Base-by-base conservation (phyloP, 768 basidiomycete species). In the Lentinula boryana region DNA sequence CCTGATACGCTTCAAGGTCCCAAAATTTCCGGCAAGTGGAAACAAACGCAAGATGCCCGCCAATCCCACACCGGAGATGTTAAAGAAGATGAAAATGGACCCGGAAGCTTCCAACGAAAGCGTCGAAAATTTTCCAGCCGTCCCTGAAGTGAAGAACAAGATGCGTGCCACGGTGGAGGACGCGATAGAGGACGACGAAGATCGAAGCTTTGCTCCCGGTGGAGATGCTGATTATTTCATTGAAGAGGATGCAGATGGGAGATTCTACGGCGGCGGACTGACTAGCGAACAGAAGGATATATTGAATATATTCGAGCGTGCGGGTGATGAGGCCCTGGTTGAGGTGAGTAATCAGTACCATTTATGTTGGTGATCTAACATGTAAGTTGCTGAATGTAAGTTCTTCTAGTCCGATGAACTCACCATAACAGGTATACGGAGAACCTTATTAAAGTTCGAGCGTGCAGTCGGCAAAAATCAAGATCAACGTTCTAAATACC, bases 211-310 rank as follows among this genome's bases (percentile, higher is more conserved):
- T 72, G 89, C 90, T 0, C 93, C 92, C 10, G 91, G 91, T 9
- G 87, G 87, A 23, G 94, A 96, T 64, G 89, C 91, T 0, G 93
- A 95, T 69, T 95, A 95, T 71, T 94, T 91, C 67, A 82, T 71
- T 4, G 95, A 96, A 66, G 94, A 95, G 72, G 94, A 95, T 68
- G 91, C 89, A 23, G 93, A 95, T 66, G 94, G 93, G 0, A 80
- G 94, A 10, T 95, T 96, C 74, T 96, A 88, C 68, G 97, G 97
- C 41, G 94, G 95, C 1, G 97, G 97, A 1, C 76, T 99, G 63
- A 95, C 93, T 1, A 82, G 80, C 41, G 89, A 95, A 69, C 97
- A 99, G 76, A 95, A 98, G 70, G 88, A 95, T 60, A 98, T 99
- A 41, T 70, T 99, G 60, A 93, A 91, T 65, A 95, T 99, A 62